A percentile compares a stretch with the other conserved stretches of the same genome.
Conservation (phyloP, 768 basidiomycete species). For the Tricholoma furcatifolium region DNA sequence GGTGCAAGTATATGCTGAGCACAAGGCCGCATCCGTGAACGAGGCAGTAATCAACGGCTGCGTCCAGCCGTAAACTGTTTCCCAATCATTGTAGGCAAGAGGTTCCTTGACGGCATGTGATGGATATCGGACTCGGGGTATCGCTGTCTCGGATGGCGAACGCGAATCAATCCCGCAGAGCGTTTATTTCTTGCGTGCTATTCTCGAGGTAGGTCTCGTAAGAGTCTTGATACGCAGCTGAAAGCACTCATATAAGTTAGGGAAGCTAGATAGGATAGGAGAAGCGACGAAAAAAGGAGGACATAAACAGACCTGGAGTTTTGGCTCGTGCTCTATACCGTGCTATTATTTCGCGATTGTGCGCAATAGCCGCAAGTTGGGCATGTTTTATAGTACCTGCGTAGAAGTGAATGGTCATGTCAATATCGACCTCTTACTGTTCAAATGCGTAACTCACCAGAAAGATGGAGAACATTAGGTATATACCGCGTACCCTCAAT, state of each 20-base stretch:
- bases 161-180: constrained; percentile 52
- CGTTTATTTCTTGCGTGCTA: constrained; percentile 61
- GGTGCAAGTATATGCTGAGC: too few relatives aligned
- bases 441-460: constrained; percentile 50
- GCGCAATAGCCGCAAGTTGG: constrained; percentile 72
- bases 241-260: background rate
- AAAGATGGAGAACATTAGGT: constrained; percentile 78
- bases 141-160: too few relatives aligned
- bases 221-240: constrained; percentile 60
- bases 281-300: background rate
- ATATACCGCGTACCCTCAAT: constrained; percentile 61
- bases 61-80: too few relatives aligned
- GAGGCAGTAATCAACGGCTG: too few relatives aligned
- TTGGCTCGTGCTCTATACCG: constrained; percentile 57
- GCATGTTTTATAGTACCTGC: constrained; percentile 86
- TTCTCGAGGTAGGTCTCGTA: constrained; percentile 57
- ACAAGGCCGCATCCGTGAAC: too few relatives aligned
- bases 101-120: too few relatives aligned
- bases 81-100: too few relatives aligned
- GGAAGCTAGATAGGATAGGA: background rate
- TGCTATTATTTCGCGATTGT: constrained; percentile 72
- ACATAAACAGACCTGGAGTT: constrained; percentile 42
- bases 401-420: background rate
- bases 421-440: background rate
- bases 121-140: too few relatives aligned